These are phyloP conservation scores for Collybia sordida DNA, from an alignment of 768 basidiomycete species.

Conservation along the genomic window DNA sequence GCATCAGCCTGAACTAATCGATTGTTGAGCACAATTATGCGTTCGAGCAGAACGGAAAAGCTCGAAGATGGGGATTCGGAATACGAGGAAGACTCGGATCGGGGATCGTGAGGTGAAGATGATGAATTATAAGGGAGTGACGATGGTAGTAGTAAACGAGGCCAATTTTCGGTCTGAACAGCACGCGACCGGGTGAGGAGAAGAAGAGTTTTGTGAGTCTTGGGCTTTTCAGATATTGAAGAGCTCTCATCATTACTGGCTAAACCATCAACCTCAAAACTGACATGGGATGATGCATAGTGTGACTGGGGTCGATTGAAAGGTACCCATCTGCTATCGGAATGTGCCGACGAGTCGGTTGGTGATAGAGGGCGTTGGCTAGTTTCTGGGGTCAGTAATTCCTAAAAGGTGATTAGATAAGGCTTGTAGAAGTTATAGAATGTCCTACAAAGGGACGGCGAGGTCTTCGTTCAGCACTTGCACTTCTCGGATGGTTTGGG, in stretches of 20 bases:
- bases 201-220: slow-evolving; percentile 42
- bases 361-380: slow-evolving; percentile 43
- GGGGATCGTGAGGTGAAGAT: slow-evolving; percentile 52
- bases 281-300: slow-evolving; percentile 30
- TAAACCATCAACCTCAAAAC: slow-evolving; percentile 45
- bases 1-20: slow-evolving; percentile 78
- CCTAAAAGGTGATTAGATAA: slow-evolving; percentile 20
- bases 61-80: slow-evolving; percentile 53
- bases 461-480: slow-evolving; percentile 25
- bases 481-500: slow-evolving; percentile 15
- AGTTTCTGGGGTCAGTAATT: slow-evolving; percentile 46
- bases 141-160: slow-evolving; percentile 29
- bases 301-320: slow-evolving; percentile 27
- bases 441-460: slow-evolving; percentile 21
- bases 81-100: slow-evolving; percentile 76
- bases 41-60: slow-evolving; percentile 59
- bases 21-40: slow-evolving; percentile 54
- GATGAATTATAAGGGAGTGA: slow-evolving; percentile 36
- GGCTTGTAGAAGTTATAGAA: background rate
- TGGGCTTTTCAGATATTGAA: slow-evolving; percentile 31
- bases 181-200: slow-evolving; percentile 63
- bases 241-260: slow-evolving; percentile 26
- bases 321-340: slow-evolving; percentile 29
- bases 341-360: slow-evolving; percentile 30
- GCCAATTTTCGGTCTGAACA: slow-evolving; percentile 63